Percentiles rank a stretch among this genome's conserved stretches.
These are phyloP conservation scores for Plectosphaerella cucumerina DNA, from an alignment of 2,329 filamentous ascomycete species.

Conservation along the genomic window DNA sequence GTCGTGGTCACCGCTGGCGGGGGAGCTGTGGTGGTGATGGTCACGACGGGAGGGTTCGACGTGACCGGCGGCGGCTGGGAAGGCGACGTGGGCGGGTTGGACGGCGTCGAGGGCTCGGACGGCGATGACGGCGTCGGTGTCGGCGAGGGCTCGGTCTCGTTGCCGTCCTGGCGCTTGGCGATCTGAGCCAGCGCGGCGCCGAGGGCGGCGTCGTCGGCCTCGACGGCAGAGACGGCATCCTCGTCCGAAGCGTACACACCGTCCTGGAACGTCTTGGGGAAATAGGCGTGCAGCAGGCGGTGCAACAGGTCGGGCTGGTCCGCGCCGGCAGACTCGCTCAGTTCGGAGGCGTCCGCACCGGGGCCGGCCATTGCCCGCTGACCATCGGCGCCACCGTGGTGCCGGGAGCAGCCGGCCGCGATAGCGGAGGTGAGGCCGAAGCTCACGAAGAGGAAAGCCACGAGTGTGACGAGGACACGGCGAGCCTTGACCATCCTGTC, in stretches of 20 bases:
- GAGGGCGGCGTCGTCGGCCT: conserved; percentile 55
- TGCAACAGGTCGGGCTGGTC: conserved; percentile 60
- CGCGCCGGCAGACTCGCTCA: conserved; percentile 33
- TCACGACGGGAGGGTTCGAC: not conserved
- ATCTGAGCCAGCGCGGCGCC: conserved; percentile 61
- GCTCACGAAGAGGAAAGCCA: conserved; percentile 16
- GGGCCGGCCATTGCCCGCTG: not conserved
- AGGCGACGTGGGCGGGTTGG: not conserved
- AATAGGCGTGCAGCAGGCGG: conserved; percentile 59
- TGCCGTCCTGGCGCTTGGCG: conserved; percentile 53
- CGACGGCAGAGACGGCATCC: conserved; percentile 58
- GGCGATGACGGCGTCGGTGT: conserved; percentile 5
- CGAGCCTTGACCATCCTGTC: conserved; percentile 15
- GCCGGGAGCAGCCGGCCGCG: conserved; percentile 7
- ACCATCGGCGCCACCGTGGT: conserved; percentile 1
- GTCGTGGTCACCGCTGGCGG: not conserved
- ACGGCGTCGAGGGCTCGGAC: not conserved
- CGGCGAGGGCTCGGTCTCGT: conserved; percentile 13
- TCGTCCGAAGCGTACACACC: conserved; percentile 64
- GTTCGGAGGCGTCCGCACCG: not conserved
- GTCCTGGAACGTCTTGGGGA: conserved; percentile 61
- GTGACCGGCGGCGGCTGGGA: conserved; percentile 2
- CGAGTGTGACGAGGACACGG: conserved; percentile 14
- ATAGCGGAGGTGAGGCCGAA: conserved; percentile 16
- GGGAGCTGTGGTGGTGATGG: conserved; percentile 3